Percentiles rank a stretch among this genome's conserved stretches.
phyloP scores from a whole-genome alignment of 139 green algal genomes.

The Micractinium sp. region DNA sequence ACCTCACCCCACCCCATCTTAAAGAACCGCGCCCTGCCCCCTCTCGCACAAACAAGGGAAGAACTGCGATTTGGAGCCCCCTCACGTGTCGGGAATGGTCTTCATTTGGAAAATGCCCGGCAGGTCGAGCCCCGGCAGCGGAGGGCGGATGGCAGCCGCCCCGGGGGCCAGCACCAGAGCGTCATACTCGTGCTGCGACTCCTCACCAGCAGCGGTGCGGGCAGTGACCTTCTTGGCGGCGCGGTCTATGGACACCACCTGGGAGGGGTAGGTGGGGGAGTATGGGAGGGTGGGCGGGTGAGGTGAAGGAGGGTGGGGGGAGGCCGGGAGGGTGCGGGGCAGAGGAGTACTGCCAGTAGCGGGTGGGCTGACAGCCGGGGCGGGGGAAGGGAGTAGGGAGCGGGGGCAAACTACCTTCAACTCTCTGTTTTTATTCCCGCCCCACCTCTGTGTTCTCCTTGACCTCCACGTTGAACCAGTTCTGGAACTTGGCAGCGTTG shows the following conservation, averaged over 20 bases:
- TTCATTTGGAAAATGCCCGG: slow-evolving; percentile 62
- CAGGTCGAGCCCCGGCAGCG: slow-evolving; percentile 60
- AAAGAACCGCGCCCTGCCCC: no score
- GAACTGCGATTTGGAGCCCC: no score
- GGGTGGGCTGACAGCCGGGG: no score
- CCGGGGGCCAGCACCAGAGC: slow-evolving; percentile 59
- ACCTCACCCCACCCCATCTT: no score
- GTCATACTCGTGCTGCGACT: slow-evolving; percentile 49
- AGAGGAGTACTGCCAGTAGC: background rate
- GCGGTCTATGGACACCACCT: slow-evolving; percentile 49
- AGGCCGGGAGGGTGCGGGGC: background rate
- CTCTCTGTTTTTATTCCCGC: no score
- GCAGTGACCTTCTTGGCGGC: slow-evolving; percentile 27
- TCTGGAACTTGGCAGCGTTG: slow-evolving; percentile 54
- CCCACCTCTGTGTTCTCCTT: slow-evolving; percentile 52
- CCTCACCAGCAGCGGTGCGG: slow-evolving; percentile 10
- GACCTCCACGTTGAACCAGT: slow-evolving; percentile 59
- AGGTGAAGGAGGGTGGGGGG: no score
- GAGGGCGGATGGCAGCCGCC: slow-evolving; percentile 47
- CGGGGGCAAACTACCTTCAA: no score
- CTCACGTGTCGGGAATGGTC: slow-evolving; percentile 54
- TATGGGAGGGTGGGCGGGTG: background rate
- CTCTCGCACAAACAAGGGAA: no score
- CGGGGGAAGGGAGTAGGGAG: no score
- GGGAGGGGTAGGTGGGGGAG: no score